A percentile compares a stretch with the other conserved stretches of the same genome.
Evolutionary conservation across 2,329 filamentous ascomycete species (phyloP).

Genomic region (Amauroascus niger): DNA sequence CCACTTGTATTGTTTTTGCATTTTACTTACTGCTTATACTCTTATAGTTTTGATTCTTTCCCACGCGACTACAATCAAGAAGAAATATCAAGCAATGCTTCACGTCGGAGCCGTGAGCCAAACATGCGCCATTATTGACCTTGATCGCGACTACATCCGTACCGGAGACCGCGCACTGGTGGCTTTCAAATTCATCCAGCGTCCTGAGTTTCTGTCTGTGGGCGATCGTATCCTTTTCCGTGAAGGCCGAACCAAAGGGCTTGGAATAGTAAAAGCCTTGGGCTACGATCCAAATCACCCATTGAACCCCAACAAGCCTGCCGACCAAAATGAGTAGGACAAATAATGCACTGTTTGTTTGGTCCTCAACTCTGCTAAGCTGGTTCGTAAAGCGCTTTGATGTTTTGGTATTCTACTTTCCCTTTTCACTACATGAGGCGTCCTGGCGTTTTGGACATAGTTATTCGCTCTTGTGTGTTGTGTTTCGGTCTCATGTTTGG

Average conservation of each 20-base stretch:
- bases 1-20: neutral
- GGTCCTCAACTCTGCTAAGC: neutral
- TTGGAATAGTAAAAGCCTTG: conserved; percentile 86
- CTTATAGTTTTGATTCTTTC: conserved; percentile 73
- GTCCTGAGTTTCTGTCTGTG: conserved; percentile 81
- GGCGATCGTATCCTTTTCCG: conserved; percentile 87
- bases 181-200: conserved; percentile 87
- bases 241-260: conserved; percentile 86
- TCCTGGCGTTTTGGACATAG: too few relatives aligned
- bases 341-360: neutral
- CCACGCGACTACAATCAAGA: conserved; percentile 94
- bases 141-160: conserved; percentile 88
- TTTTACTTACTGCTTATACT: neutral
- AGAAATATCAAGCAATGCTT: conserved; percentile 94
- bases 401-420: too few relatives aligned
- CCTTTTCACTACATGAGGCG: too few relatives aligned
- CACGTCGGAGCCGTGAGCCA: conserved; percentile 92
- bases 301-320: conserved; percentile 32
- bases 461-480: too few relatives aligned
- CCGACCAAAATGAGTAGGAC: conserved; percentile 11
- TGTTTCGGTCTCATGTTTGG: neutral
- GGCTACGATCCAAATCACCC: conserved; percentile 67
- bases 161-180: conserved; percentile 91
- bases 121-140: conserved; percentile 94
- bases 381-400: neutral